Evolutionary conservation across 148 eudicot species (phyloP).

Genomic region (Rhododendron williamsianum): DNA sequence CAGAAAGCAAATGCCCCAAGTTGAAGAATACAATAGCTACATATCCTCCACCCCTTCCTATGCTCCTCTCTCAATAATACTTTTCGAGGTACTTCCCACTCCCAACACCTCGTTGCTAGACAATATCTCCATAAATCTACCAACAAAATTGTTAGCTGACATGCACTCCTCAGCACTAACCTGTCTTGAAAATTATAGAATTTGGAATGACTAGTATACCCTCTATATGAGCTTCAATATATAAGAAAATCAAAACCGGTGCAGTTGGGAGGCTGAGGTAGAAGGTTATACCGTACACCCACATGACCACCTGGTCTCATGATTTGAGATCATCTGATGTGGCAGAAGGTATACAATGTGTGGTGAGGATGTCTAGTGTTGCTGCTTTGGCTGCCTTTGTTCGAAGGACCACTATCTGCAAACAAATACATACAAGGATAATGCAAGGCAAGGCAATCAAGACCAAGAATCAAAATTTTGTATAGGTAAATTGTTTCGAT

Average conservation of each 20-base stretch:
- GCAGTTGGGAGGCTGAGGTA: not conserved
- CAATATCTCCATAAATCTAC: not conserved
- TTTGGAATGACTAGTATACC: not conserved
- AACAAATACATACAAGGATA: not conserved
- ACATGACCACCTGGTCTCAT: conserved; percentile 18
- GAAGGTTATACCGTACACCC: not conserved
- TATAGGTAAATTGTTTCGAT: not conserved
- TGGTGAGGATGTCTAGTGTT: conserved; percentile 69
- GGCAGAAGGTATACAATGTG: conserved; percentile 92
- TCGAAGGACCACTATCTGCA: conserved; percentile 78
- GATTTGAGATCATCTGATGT: conserved; percentile 80
- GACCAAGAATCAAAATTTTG: not conserved
- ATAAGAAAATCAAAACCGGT: not conserved
- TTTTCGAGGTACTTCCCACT: not conserved
- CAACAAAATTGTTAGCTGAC: not conserved
- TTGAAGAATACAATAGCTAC: not conserved
- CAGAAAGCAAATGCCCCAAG: not conserved
- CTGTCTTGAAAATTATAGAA: not conserved
- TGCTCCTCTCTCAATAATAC: not conserved
- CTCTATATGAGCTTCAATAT: not conserved
- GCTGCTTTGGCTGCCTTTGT: conserved; percentile 87
- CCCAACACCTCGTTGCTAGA: not conserved
- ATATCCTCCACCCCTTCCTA: not conserved
- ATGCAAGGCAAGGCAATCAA: not conserved
- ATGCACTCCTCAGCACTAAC: not conserved